A percentile compares a stretch with the other conserved stretches of the same genome.
Evolutionary conservation across 1,284 basidiomycete genomes (phyloP).

Genomic region (Ceratobasidium papillatum): DNA sequence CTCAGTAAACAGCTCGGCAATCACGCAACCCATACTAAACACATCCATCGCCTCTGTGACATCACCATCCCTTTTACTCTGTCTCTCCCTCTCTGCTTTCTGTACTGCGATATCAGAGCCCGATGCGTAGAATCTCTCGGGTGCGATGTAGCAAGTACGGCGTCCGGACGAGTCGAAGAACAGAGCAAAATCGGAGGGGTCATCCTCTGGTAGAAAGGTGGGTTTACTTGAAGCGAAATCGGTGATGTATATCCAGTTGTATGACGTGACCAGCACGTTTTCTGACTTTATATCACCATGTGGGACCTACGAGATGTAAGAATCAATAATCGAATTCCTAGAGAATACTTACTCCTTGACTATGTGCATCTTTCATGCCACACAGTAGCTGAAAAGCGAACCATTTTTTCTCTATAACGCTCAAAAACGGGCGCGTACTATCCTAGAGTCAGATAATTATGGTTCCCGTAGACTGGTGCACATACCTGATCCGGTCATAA

Average conservation of each 20-base stretch:
- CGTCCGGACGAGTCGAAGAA: constrained; percentile 96
- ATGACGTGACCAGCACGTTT: constrained; percentile 96
- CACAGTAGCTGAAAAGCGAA: constrained; percentile 93
- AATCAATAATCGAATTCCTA: neutral
- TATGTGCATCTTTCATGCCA: constrained; percentile 83
- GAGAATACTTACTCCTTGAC: constrained; percentile 59
- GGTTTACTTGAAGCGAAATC: constrained; percentile 99
- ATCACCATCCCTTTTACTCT: constrained; percentile 71
- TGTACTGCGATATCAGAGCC: constrained; percentile 75
- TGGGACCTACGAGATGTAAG: constrained; percentile 66
- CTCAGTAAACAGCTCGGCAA: constrained; percentile 96
- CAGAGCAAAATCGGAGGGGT: constrained; percentile 97
- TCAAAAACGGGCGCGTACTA: constrained; percentile 95
- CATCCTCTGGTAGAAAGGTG: constrained; percentile 93
- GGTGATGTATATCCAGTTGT: constrained; percentile 94
- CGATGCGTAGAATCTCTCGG: constrained; percentile 92
- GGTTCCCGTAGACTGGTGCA: constrained; percentile 24
- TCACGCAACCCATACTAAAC: constrained; percentile 94
- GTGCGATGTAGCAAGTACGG: constrained; percentile 95
- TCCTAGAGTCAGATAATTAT: neutral
- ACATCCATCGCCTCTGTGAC: constrained; percentile 98
- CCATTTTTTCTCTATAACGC: constrained; percentile 96
- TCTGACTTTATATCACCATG: constrained; percentile 99
- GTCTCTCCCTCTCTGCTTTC: constrained; percentile 61
- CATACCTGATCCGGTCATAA: constrained; percentile 96